Percentiles rank a stretch among this genome's conserved stretches.
These are phyloP conservation scores for Pseudogymnoascus sp. DNA, from an alignment of 2,329 filamentous ascomycete species.

Conservation along the genomic window DNA sequence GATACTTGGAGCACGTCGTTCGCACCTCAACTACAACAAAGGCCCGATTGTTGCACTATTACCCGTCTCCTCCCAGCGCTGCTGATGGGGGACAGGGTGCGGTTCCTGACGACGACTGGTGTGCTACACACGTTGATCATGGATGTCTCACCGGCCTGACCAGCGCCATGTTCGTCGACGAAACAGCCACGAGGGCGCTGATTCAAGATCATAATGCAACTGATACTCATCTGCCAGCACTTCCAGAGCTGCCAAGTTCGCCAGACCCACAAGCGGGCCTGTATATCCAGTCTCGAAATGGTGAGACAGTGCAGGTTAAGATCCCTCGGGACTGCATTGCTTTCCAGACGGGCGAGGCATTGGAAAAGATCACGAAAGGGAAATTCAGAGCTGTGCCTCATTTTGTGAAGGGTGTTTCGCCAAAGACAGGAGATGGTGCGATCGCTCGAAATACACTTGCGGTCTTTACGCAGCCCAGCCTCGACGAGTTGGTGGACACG, in stretches of 20 bases:
- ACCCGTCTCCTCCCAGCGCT: slow-evolving; percentile 49
- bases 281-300: slow-evolving; percentile 86
- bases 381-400: slow-evolving; percentile 92
- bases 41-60: slow-evolving; percentile 88
- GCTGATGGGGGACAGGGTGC: slow-evolving; percentile 31
- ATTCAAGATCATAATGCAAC: slow-evolving; percentile 29
- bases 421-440: slow-evolving; percentile 42
- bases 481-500: slow-evolving; percentile 70
- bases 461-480: slow-evolving; percentile 93
- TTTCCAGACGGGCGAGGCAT: slow-evolving; percentile 90
- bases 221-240: slow-evolving; percentile 35
- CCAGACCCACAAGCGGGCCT: slow-evolving; percentile 81
- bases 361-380: slow-evolving; percentile 86
- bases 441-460: slow-evolving; percentile 83
- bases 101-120: slow-evolving; percentile 78
- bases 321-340: slow-evolving; percentile 88
- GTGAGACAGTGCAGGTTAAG: slow-evolving; percentile 78
- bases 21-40: slow-evolving; percentile 81
- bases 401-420: slow-evolving; percentile 74
- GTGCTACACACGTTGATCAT: slow-evolving; percentile 82
- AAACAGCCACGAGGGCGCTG: slow-evolving; percentile 38
- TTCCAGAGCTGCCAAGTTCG: slow-evolving; percentile 65
- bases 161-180: slow-evolving; percentile 92
- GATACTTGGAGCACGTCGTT: slow-evolving; percentile 83
- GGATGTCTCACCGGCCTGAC: slow-evolving; percentile 91